These are phyloP conservation scores for Liquidambar formosana DNA, from an alignment of 164 flowering plant genomes.

Conservation along the genomic window DNA sequence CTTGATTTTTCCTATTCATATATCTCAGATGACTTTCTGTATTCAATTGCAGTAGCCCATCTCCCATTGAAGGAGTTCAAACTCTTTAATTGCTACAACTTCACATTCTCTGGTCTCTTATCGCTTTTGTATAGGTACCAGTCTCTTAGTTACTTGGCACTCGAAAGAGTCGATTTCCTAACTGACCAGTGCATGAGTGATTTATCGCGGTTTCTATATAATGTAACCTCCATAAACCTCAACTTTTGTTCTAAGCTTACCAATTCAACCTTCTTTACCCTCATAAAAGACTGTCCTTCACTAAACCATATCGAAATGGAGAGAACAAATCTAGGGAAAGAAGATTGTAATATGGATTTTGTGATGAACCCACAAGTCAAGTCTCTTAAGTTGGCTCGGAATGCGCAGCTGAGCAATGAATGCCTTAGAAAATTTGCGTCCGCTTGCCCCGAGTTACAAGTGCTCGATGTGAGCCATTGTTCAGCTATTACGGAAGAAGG, in stretches of 20 bases:
- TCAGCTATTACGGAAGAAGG: slow-evolving; percentile 37
- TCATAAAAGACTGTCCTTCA: slow-evolving; percentile 33
- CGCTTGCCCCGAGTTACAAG: slow-evolving; percentile 41
- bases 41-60: slow-evolving; percentile 29
- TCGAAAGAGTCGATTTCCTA: slow-evolving; percentile 41
- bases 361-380: slow-evolving; percentile 20
- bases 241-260: slow-evolving; percentile 34
- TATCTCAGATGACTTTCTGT: slow-evolving; percentile 46
- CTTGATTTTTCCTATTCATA: slow-evolving; percentile 39
- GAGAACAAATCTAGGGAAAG: slow-evolving; percentile 40
- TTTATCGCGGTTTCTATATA: slow-evolving; percentile 30
- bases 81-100: slow-evolving; percentile 31
- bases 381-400: slow-evolving; percentile 34
- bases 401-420: slow-evolving; percentile 28
- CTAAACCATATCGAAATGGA: slow-evolving; percentile 47
- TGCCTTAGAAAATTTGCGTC: slow-evolving; percentile 26
- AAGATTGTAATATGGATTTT: slow-evolving; percentile 4
- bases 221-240: slow-evolving; percentile 36
- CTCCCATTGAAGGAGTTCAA: slow-evolving; percentile 41
- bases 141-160: slow-evolving; percentile 25
- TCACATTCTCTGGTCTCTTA: slow-evolving; percentile 38
- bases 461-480: slow-evolving; percentile 41
- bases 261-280: slow-evolving; percentile 31
- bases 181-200: slow-evolving; percentile 32
- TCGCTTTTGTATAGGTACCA: slow-evolving; percentile 24